These are phyloP conservation scores for Aaosphaeria pasadenensis DNA, from an alignment of 2,329 filamentous ascomycete species.

Conservation along the genomic window DNA sequence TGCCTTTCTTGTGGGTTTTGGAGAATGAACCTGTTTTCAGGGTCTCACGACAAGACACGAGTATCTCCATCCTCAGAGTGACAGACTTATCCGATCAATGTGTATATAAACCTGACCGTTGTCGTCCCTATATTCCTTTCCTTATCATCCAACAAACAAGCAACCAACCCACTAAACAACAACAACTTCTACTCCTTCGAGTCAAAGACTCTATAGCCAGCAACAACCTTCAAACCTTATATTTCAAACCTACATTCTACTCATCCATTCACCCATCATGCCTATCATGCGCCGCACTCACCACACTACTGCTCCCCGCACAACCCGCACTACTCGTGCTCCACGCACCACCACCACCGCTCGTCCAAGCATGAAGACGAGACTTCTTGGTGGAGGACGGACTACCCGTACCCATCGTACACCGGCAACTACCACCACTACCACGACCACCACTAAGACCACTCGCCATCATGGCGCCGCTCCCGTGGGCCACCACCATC, in stretches of 20 bases:
- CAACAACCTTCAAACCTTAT: neutral
- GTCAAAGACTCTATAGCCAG: constrained; percentile 1
- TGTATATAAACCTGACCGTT: constrained; percentile 4
- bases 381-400: constrained; percentile 46
- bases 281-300: constrained; percentile 23
- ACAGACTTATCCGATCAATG: neutral
- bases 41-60: neutral
- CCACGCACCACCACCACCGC: constrained; percentile 26
- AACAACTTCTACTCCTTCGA: neutral
- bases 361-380: constrained; percentile 53
- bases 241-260: neutral
- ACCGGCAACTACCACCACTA: constrained; percentile 36
- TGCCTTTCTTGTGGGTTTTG: neutral
- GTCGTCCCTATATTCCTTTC: neutral
- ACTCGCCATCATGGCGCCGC: constrained; percentile 45
- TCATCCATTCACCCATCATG: constrained; percentile 17
- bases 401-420: constrained; percentile 40
- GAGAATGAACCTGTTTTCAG: constrained; percentile 7
- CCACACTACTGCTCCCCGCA: constrained; percentile 24
- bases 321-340: constrained; percentile 22
- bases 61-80: too few species aligned
- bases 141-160: neutral
- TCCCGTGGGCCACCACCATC: constrained; percentile 28
- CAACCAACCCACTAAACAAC: neutral
- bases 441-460: constrained; percentile 37